phyloP scores from a whole-genome alignment of 192 early-diverging fungal species.

The Lunasporangiospora selenospora region DNA sequence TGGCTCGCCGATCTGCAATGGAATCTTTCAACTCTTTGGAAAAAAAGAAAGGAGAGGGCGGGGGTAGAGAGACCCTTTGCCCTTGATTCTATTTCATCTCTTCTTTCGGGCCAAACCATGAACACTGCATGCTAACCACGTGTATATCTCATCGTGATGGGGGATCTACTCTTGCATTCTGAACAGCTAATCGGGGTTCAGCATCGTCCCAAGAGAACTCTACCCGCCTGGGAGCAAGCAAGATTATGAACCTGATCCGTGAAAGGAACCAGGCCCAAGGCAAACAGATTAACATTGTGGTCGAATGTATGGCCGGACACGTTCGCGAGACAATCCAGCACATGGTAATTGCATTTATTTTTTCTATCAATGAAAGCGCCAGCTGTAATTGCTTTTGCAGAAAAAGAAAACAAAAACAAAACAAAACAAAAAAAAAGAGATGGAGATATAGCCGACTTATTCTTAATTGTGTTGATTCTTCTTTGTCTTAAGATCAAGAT shows the following conservation, averaged over 20 bases:
- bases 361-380: background rate
- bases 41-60: too few species aligned
- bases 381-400: background rate
- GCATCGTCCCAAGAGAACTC: constrained; percentile 3
- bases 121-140: constrained; percentile 43
- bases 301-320: constrained; percentile 60
- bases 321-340: constrained; percentile 62
- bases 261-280: constrained; percentile 20
- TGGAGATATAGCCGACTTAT: too few species aligned
- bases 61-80: too few species aligned
- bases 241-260: constrained; percentile 37
- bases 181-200: too few species aligned
- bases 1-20: too few species aligned
- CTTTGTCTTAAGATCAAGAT: constrained; percentile 59
- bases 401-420: background rate
- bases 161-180: too few species aligned
- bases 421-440: background rate
- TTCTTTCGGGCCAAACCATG: constrained; percentile 32
- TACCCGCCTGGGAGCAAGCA: constrained; percentile 17
- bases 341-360: constrained; percentile 49
- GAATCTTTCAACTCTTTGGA: too few species aligned
- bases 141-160: too few species aligned
- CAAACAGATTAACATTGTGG: constrained; percentile 58
- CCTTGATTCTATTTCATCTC: constrained; percentile 2
- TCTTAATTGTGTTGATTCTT: too few species aligned